A percentile compares a stretch with the other conserved stretches of the same genome.
Conservation (phyloP, 2,329 filamentous ascomycete species). For the Ascochyta viciae-villosae region DNA sequence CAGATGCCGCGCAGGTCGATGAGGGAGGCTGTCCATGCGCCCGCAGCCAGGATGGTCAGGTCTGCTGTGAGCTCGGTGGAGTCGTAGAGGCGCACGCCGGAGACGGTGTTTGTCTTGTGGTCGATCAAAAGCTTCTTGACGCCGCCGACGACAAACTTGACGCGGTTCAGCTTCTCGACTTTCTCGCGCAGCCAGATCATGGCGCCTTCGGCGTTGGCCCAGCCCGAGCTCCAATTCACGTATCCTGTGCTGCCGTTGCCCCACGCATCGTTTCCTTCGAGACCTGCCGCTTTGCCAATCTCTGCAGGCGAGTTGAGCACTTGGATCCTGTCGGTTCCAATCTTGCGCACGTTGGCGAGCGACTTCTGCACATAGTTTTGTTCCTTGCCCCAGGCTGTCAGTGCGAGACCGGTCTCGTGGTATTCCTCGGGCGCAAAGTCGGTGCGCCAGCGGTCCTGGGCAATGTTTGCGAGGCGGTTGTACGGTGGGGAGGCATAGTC, state of each 20-base stretch:
- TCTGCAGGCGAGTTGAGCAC: slow-evolving; percentile 48
- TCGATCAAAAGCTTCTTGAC: slow-evolving; percentile 53
- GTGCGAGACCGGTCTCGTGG: slow-evolving; percentile 70
- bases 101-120: slow-evolving; percentile 48
- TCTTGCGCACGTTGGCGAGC: slow-evolving; percentile 43
- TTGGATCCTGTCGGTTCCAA: slow-evolving; percentile 50
- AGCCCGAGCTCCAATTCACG: slow-evolving; percentile 76
- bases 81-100: slow-evolving; percentile 65
- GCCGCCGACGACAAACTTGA: slow-evolving; percentile 60
- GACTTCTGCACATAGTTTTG: slow-evolving; percentile 51
- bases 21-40: slow-evolving; percentile 83
- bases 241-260: slow-evolving; percentile 69
- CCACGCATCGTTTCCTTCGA: slow-evolving; percentile 49
- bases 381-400: slow-evolving; percentile 64
- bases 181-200: slow-evolving; percentile 69
- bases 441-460: slow-evolving; percentile 73
- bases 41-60: slow-evolving; percentile 80
- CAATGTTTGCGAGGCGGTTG: slow-evolving; percentile 72
- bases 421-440: slow-evolving; percentile 72
- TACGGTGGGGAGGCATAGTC: slow-evolving; percentile 87
- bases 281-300: slow-evolving; percentile 50
- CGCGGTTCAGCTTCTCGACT: slow-evolving; percentile 62
- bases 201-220: slow-evolving; percentile 77
- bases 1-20: slow-evolving; percentile 79
- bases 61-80: slow-evolving; percentile 66